These are phyloP conservation scores for Gypsophila paniculata DNA, from an alignment of 179 eudicot species.

Conservation along the genomic window DNA sequence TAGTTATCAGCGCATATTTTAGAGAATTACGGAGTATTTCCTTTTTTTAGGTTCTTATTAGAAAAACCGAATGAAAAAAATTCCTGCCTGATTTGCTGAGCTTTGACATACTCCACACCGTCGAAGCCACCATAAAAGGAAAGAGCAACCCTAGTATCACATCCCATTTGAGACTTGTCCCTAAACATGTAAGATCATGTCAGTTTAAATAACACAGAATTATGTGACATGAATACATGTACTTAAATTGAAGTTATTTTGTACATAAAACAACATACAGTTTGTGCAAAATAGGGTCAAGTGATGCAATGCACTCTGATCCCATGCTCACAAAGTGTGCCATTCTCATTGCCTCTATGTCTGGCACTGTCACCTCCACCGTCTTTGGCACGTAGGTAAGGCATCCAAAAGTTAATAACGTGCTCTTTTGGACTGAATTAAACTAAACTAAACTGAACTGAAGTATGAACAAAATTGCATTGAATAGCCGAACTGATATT, in stretches of 20 bases:
- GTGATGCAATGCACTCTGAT: conserved; percentile 75
- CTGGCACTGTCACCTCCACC: conserved; percentile 79
- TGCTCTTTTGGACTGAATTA: too few relatives aligned
- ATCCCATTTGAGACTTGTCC: conserved; percentile 49
- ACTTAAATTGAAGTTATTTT: too few relatives aligned
- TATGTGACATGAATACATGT: background rate
- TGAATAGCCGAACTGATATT: too few relatives aligned
- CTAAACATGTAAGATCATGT: conserved; percentile 31
- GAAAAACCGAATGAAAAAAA: too few relatives aligned
- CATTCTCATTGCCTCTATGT: conserved; percentile 83
- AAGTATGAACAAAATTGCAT: too few relatives aligned
- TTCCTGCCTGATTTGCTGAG: conserved; percentile 88
- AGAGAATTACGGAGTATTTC: too few relatives aligned
- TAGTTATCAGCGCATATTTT: too few relatives aligned
- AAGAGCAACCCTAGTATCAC: conserved; percentile 85
- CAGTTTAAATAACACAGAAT: too few relatives aligned
- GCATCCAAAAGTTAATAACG: background rate
- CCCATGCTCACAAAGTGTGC: conserved; percentile 90
- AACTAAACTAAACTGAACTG: too few relatives aligned
- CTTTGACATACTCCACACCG: conserved; percentile 71
- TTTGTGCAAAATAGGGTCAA: conserved; percentile 56
- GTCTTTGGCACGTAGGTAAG: conserved; percentile 34
- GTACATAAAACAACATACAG: conserved; percentile 48
- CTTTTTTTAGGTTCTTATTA: too few relatives aligned
- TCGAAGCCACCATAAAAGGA: conserved; percentile 62